phyloP scores from a whole-genome alignment of 2,329 filamentous ascomycete species.

The Talaromyces marneffei region DNA sequence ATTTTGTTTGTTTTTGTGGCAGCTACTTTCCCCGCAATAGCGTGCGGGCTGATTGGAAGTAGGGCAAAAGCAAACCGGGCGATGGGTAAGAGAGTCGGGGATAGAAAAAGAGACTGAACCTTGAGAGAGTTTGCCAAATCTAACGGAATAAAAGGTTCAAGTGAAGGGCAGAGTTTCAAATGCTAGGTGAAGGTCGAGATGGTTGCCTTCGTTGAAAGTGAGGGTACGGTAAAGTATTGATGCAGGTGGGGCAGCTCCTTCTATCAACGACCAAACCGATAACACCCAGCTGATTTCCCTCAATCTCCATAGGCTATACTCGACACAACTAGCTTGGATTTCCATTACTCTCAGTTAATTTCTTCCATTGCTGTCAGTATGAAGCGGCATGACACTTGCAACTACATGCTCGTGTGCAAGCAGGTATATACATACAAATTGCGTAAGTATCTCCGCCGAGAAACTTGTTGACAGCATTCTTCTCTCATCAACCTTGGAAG shows the following conservation, averaged over 20 bases:
- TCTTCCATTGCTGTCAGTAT: neutral
- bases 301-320: no score
- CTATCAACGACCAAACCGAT: neutral
- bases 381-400: neutral
- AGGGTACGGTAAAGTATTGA: neutral
- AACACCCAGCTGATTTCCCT: neutral
- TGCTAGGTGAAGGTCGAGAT: neutral
- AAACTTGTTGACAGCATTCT: neutral
- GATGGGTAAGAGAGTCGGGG: neutral
- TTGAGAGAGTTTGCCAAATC: no score
- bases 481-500: neutral
- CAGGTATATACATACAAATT: neutral
- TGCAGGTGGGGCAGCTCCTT: neutral
- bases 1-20: conserved; percentile 24
- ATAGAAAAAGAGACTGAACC: neutral
- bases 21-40: conserved; percentile 7
- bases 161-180: neutral
- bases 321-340: no score
- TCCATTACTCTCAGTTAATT: neutral
- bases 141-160: neutral
- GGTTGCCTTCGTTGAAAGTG: neutral
- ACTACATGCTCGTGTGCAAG: neutral
- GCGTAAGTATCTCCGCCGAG: neutral
- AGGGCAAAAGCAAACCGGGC: neutral
- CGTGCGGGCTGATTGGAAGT: neutral